Evolutionary conservation across 1,139 yeast genomes (phyloP).

Genomic region (Zygosaccharomyces sapae): DNA sequence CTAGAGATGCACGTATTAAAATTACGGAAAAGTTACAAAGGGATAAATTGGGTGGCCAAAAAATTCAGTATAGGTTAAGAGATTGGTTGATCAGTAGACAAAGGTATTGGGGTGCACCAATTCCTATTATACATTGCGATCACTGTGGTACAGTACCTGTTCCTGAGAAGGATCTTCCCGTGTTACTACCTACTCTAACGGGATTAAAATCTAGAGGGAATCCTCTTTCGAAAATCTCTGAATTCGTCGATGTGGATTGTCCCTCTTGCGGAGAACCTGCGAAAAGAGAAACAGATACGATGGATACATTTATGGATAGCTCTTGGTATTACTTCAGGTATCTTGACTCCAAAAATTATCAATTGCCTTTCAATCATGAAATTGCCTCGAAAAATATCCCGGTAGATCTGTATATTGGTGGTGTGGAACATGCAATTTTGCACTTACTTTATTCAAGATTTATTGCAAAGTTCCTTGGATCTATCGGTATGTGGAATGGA

Average conservation of each 20-base stretch:
- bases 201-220: slow-evolving; percentile 54
- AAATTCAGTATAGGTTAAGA: slow-evolving; percentile 61
- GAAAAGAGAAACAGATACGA: slow-evolving; percentile 89
- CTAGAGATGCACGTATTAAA: slow-evolving; percentile 48
- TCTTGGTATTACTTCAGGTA: slow-evolving; percentile 94
- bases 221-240: slow-evolving; percentile 63
- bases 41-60: slow-evolving; percentile 43
- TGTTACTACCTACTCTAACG: slow-evolving; percentile 61
- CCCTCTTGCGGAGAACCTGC: slow-evolving; percentile 79
- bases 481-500: slow-evolving; percentile 58
- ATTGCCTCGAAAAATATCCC: slow-evolving; percentile 64
- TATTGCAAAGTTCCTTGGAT: slow-evolving; percentile 69
- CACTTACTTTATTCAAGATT: slow-evolving; percentile 85
- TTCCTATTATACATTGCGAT: slow-evolving; percentile 85
- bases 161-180: slow-evolving; percentile 82
- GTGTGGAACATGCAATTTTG: slow-evolving; percentile 92
- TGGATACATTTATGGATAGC: slow-evolving; percentile 98
- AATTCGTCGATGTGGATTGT: slow-evolving; percentile 71
- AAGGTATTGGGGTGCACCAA: slow-evolving; percentile 98
- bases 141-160: slow-evolving; percentile 87
- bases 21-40: slow-evolving; percentile 45
- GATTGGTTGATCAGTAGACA: slow-evolving; percentile 96
- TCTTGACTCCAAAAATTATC: slow-evolving; percentile 62
- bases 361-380: slow-evolving; percentile 48
- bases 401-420: slow-evolving; percentile 88